These are phyloP conservation scores for Fusarium sp. DNA, from an alignment of 2,329 filamentous ascomycete genomes.

Conservation along the genomic window DNA sequence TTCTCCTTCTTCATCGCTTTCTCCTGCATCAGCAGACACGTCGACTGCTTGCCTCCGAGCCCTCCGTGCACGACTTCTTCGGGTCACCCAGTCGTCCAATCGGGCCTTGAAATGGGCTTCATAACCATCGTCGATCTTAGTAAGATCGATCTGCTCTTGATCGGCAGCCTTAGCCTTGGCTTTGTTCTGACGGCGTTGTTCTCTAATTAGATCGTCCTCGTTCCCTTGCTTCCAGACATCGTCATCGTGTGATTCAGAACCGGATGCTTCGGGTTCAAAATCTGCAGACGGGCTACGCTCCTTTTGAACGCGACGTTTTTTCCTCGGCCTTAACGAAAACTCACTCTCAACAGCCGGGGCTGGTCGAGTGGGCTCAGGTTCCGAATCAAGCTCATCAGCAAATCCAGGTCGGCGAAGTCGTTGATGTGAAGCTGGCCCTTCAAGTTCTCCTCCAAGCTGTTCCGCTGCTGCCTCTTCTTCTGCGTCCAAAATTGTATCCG, in stretches of 20 bases:
- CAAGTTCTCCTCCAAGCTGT: conserved; percentile 54
- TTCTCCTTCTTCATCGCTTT: conserved; percentile 59
- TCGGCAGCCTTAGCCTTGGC: conserved; percentile 52
- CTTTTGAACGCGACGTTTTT: conserved; percentile 60
- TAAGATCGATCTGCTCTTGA: conserved; percentile 61
- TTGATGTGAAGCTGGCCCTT: conserved; percentile 74
- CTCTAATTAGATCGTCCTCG: conserved; percentile 54
- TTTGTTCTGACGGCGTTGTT: conserved; percentile 57
- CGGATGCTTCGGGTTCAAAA: conserved; percentile 54
- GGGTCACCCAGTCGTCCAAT: conserved; percentile 78
- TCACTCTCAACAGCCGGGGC: conserved; percentile 57
- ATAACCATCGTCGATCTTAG: conserved; percentile 86
- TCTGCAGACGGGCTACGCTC: conserved; percentile 60
- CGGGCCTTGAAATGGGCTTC: conserved; percentile 83
- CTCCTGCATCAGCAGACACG: conserved; percentile 51
- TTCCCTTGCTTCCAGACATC: conserved; percentile 54
- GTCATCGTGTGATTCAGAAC: conserved; percentile 51
- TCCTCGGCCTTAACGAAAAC: conserved; percentile 69
- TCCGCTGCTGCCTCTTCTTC: conserved; percentile 73
- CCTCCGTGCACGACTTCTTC: conserved; percentile 56
- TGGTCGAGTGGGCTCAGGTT: conserved; percentile 28
- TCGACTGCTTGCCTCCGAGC: conserved; percentile 54
- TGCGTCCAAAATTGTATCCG: conserved; percentile 82
- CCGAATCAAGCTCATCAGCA: conserved; percentile 51
- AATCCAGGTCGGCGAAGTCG: conserved; percentile 81